Evolutionary conservation across 805 yeast genomes (phyloP).

Genomic region (Nakazawaea ernobii): DNA sequence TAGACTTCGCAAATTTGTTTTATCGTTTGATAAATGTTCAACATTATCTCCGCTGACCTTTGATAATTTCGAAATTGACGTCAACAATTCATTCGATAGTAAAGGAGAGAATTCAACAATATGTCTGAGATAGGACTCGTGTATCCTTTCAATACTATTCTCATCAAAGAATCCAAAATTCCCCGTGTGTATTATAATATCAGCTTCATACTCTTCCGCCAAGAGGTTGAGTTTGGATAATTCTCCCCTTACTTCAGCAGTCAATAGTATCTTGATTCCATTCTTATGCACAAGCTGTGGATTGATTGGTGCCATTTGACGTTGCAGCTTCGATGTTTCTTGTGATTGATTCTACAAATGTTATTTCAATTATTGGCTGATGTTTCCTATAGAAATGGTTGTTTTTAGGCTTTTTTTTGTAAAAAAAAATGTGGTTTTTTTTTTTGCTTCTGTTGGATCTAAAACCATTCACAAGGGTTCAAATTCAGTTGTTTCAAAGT

Average conservation of each 20-base stretch:
- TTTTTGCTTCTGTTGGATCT: not conserved
- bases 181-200: slow-evolving; percentile 64
- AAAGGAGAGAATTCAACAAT: slow-evolving; percentile 63
- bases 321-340: not conserved
- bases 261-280: slow-evolving; percentile 36
- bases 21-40: slow-evolving; percentile 30
- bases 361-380: not conserved
- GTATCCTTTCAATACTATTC: slow-evolving; percentile 46
- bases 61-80: slow-evolving; percentile 47
- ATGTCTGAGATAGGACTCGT: slow-evolving; percentile 55
- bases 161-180: slow-evolving; percentile 72
- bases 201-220: slow-evolving; percentile 41
- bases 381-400: not conserved
- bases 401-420: too few species aligned
- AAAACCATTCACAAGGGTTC: not conserved
- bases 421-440: too few species aligned
- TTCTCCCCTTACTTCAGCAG: slow-evolving; percentile 55
- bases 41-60: slow-evolving; percentile 37
- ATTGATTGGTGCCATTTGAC: slow-evolving; percentile 1
- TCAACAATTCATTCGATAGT: slow-evolving; percentile 40
- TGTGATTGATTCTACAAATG: not conserved
- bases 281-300: slow-evolving; percentile 18
- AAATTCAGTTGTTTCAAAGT: too few species aligned
- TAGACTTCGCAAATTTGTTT: slow-evolving; percentile 28
- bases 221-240: slow-evolving; percentile 43